Conservation (phyloP, 305 asterid genomes). For the Galium porrigens region DNA sequence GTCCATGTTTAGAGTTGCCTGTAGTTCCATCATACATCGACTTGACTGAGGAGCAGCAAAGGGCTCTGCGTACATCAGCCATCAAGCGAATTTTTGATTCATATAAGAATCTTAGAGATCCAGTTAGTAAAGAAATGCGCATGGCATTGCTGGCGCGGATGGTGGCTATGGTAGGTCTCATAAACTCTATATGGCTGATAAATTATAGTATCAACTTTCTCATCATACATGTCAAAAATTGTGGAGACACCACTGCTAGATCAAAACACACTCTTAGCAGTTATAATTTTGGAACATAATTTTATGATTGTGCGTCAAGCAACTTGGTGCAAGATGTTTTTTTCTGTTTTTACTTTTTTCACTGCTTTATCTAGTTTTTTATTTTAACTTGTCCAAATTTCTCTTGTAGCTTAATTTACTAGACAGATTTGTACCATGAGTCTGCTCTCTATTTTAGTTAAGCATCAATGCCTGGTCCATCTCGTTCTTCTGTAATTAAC, state of each 20-base stretch:
- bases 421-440: background rate
- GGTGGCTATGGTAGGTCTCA: constrained; percentile 67
- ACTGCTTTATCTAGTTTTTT: background rate
- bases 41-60: constrained; percentile 48
- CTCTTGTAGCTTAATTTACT: background rate
- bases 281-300: background rate
- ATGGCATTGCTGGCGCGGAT: constrained; percentile 73
- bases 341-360: background rate
- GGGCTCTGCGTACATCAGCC: constrained; percentile 39
- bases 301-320: too few relatives aligned
- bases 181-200: constrained; percentile 11
- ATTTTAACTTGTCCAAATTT: background rate
- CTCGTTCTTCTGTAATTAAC: background rate
- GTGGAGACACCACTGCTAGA: background rate
- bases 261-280: background rate
- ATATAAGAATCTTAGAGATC: constrained; percentile 40
- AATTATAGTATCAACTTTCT: background rate
- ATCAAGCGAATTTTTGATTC: constrained; percentile 60
- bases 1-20: constrained; percentile 39
- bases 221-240: background rate
- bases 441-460: too few relatives aligned
- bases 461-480: background rate
- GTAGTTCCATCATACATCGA: constrained; percentile 47
- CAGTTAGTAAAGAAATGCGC: constrained; percentile 58
- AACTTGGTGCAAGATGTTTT: background rate